Evolutionary conservation across 2,329 filamentous ascomycete species (phyloP).

Genomic region (Colletotrichum cereale): DNA sequence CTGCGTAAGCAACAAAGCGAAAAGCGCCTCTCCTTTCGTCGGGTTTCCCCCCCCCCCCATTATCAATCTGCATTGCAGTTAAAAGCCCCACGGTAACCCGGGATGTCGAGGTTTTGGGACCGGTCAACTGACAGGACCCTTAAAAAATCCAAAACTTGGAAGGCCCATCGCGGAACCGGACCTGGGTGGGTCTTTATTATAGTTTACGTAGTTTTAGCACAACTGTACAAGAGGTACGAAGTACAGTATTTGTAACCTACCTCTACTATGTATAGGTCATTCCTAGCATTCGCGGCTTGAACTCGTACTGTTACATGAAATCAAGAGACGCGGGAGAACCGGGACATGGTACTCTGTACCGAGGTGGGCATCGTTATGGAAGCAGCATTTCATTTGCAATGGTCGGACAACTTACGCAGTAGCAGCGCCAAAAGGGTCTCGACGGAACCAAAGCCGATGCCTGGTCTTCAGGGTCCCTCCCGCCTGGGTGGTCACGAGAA

Average conservation of each 20-base stretch:
- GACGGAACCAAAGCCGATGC: slow-evolving; percentile 31
- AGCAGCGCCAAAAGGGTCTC: not conserved
- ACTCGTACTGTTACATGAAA: not conserved
- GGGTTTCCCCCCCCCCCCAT: not conserved
- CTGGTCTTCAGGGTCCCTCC: slow-evolving; percentile 39
- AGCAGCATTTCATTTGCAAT: not conserved
- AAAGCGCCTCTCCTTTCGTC: not conserved
- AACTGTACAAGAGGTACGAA: no score
- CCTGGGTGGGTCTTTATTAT: slow-evolving; percentile 4
- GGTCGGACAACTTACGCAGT: not conserved
- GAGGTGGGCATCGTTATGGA: not conserved
- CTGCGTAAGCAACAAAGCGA: not conserved
- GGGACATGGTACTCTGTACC: not conserved
- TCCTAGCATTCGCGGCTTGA: not conserved
- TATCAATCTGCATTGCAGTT: not conserved
- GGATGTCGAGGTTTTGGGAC: slow-evolving; percentile 28
- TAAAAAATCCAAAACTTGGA: slow-evolving; percentile 36
- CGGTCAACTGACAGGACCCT: slow-evolving; percentile 30
- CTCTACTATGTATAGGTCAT: no score
- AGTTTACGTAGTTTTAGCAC: not conserved
- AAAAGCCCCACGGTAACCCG: not conserved
- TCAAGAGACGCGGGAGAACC: not conserved
- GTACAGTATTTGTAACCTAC: no score
- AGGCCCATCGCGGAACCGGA: slow-evolving; percentile 34
- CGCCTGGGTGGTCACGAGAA: slow-evolving; percentile 33